Base-by-base conservation (phyloP, 164 flowering plant genomes). In the Pachysandra terminalis region DNA sequence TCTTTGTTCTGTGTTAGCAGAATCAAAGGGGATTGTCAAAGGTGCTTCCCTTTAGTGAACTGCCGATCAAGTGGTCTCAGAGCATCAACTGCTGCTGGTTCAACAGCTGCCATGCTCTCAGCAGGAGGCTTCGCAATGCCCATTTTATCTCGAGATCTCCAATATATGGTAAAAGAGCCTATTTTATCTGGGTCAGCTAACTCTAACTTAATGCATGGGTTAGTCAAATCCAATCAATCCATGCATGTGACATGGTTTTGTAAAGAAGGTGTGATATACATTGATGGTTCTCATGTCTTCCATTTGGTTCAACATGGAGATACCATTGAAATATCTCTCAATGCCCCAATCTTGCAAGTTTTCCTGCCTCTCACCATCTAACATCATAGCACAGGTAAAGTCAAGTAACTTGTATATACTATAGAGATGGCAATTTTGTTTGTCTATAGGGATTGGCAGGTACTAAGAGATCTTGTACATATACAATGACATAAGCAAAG, bases 61-160 rank as follows among this genome's bases (percentile, higher is more conserved):
- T 79, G 86, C 66, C 82, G 91, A 71, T 89, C 97, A 65, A 92
- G 99, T 75, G 97, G 97, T 54, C 83, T 92, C 13, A 82, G 99
- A 80, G 87, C 90, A 63, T 95, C 88, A 63, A 87, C 97, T 26
- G 97, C 97, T 25, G 90, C 99, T 65, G 97, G 99, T 68, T 90
- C 99, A 56, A 85, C 97, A 5, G 97, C 97, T 59, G 99, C 97
- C 56, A 92, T 90, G 89, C 94, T 72, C n/a, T 95, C 97, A 28
- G 90, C 91, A 9, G 96, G 99, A 70, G 99, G 97, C 41, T 86
- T 78, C 63, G 60, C 63, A 54, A 90, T 95, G 99, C 89, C 87
- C 9, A 75, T 89, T 55, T 67, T 75, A 35, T 85, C 86, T 60
- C 77, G 68, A 65, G 89, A 89, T 65, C 97, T 91, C 23, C 98